Evolutionary conservation across 2,329 filamentous ascomycete genomes (phyloP).

Genomic region (Claviceps sp.): DNA sequence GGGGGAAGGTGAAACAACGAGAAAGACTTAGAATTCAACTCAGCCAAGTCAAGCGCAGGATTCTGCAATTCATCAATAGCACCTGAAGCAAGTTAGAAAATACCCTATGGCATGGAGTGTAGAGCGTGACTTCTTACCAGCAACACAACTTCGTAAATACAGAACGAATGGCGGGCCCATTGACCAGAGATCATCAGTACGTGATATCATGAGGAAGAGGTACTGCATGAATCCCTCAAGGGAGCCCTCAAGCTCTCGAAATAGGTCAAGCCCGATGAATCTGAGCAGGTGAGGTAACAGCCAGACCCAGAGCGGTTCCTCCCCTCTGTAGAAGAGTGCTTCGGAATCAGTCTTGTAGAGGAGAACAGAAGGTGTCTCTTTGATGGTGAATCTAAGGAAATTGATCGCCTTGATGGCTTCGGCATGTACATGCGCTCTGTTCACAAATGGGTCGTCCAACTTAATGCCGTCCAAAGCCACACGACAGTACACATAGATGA

Average conservation of each 20-base stretch:
- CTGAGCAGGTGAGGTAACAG: conserved; percentile 44
- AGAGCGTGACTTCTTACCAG: conserved; percentile 21
- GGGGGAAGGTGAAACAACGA: conserved; percentile 25
- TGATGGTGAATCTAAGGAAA: conserved; percentile 62
- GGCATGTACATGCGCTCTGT: conserved; percentile 37
- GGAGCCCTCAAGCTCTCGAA: conserved; percentile 31
- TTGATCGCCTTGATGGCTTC: conserved; percentile 62
- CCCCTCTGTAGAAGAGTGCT: conserved; percentile 37
- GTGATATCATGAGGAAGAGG: conserved; percentile 30
- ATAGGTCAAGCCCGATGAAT: conserved; percentile 40
- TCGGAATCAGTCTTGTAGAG: conserved; percentile 27
- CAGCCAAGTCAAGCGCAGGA: conserved; percentile 13
- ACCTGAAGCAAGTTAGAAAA: conserved; percentile 14
- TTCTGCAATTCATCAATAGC: conserved; percentile 23
- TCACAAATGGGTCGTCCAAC: conserved; percentile 55
- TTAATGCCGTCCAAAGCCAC: conserved; percentile 61
- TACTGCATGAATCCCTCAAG: conserved; percentile 41
- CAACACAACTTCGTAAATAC: conserved; percentile 36
- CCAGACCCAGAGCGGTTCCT: conserved; percentile 53
- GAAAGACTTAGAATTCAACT: conserved; percentile 17
- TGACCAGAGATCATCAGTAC: conserved; percentile 34
- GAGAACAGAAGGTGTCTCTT: conserved; percentile 61
- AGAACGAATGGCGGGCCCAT: conserved; percentile 27
- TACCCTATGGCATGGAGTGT: neutral
- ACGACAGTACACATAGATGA: conserved; percentile 72